Evolutionary conservation across 371 early-diverging fungal genomes (phyloP).

Genomic region (Basidiobolus meristosporus): DNA sequence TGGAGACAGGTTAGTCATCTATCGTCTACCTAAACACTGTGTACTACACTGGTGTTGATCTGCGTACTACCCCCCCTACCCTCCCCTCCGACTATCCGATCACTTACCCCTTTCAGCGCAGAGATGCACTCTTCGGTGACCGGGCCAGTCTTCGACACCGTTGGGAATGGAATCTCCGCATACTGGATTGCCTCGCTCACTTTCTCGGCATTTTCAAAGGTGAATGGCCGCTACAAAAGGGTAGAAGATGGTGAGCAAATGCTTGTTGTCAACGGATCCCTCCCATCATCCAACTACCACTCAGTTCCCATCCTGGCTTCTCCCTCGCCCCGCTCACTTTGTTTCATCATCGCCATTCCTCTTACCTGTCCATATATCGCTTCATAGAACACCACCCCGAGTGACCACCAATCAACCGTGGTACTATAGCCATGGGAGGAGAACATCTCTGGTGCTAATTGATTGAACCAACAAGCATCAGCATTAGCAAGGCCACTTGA

Average conservation of each 20-base stretch:
- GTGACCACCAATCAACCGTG: slow-evolving; percentile 67
- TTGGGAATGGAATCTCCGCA: slow-evolving; percentile 34
- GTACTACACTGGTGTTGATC: too few relatives aligned
- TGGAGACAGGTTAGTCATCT: too few relatives aligned
- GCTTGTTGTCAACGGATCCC: too few relatives aligned
- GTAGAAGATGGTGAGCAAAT: not conserved
- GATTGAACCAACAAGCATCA: slow-evolving; percentile 55
- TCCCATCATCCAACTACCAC: too few relatives aligned
- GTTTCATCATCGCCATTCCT: too few relatives aligned
- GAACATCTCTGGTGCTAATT: slow-evolving; percentile 71
- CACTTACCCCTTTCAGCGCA: too few relatives aligned
- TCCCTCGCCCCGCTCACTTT: too few relatives aligned
- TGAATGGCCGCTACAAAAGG: slow-evolving; percentile 47
- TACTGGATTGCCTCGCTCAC: slow-evolving; percentile 38
- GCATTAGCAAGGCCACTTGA: too few relatives aligned
- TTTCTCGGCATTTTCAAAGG: slow-evolving; percentile 56
- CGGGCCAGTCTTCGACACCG: slow-evolving; percentile 15
- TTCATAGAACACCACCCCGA: slow-evolving; percentile 84
- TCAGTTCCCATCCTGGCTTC: too few relatives aligned
- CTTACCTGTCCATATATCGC: slow-evolving; percentile 37
- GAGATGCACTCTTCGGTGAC: slow-evolving; percentile 29
- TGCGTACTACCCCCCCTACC: too few relatives aligned
- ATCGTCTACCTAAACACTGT: too few relatives aligned
- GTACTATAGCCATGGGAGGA: slow-evolving; percentile 44
- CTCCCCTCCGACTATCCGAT: too few relatives aligned